phyloP scores from a whole-genome alignment of 164 flowering plant species.

The Dillenia turbinata region DNA sequence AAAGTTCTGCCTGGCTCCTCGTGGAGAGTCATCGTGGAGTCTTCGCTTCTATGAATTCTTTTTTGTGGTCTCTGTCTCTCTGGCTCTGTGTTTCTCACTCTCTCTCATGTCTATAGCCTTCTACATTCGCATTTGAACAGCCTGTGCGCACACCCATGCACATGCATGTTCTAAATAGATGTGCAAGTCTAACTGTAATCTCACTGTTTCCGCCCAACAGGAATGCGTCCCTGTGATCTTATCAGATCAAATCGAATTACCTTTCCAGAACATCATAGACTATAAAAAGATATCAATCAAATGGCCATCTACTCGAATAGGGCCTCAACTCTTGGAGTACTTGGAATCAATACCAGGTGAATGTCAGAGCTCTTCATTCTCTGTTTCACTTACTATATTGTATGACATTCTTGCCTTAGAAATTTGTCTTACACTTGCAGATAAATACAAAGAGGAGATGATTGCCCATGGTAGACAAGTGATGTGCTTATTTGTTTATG shows the following conservation, averaged over 20 bases:
- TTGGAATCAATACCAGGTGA: conserved; percentile 83
- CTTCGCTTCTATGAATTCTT: conserved; percentile 90
- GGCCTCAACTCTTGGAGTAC: conserved; percentile 68
- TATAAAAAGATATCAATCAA: conserved; percentile 82
- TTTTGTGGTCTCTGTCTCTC: conserved; percentile 69
- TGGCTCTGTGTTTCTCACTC: conserved; percentile 33
- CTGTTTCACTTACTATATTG: neutral
- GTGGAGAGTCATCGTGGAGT: conserved; percentile 99
- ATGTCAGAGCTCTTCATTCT: neutral
- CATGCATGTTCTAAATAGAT: neutral
- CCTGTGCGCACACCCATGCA: no score
- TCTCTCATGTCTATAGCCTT: neutral
- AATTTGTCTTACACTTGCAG: conserved; percentile 29
- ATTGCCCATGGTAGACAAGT: conserved; percentile 63
- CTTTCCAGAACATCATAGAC: conserved; percentile 85
- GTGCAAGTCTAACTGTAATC: neutral
- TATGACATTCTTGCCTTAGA: neutral
- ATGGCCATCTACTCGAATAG: conserved; percentile 80
- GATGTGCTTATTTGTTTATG: conserved; percentile 82
- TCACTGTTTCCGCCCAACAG: conserved; percentile 31
- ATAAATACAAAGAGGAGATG: conserved; percentile 61
- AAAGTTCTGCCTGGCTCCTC: conserved; percentile 95
- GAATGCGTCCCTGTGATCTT: conserved; percentile 92
- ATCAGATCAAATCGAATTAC: conserved; percentile 92
- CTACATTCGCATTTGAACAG: neutral